These are phyloP conservation scores for Lentinus brumalis DNA, from an alignment of 768 basidiomycete species.

Conservation along the genomic window DNA sequence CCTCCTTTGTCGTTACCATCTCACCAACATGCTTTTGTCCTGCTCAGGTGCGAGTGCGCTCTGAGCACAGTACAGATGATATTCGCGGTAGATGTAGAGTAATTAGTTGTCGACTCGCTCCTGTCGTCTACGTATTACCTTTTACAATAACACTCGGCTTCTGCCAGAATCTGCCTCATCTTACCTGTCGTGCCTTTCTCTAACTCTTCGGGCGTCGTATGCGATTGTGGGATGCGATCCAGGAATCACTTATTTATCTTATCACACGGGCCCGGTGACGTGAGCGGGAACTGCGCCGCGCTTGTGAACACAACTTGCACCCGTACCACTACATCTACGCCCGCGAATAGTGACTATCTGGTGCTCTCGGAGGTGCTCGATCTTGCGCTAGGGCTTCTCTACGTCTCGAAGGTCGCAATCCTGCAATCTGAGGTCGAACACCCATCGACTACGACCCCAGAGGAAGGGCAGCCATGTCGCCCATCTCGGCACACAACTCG, in stretches of 20 bases:
- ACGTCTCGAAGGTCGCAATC: too few relatives aligned
- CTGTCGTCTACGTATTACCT: constrained; percentile 10
- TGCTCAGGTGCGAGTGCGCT: constrained; percentile 50
- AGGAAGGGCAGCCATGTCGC: constrained; percentile 7
- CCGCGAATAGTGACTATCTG: not conserved
- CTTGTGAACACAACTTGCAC: not conserved
- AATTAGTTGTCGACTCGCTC: constrained; percentile 1
- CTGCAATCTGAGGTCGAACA: too few relatives aligned
- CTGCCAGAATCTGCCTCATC: constrained; percentile 6
- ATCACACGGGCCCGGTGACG: constrained; percentile 8
- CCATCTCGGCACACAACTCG: constrained; percentile 72
- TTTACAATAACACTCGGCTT: constrained; percentile 13
- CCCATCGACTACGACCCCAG: too few relatives aligned
- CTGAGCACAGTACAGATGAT: constrained; percentile 18
- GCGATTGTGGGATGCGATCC: not conserved
- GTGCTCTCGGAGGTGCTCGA: not conserved
- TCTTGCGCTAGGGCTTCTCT: too few relatives aligned
- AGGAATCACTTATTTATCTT: not conserved
- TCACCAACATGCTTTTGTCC: not conserved
- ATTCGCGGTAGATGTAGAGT: constrained; percentile 15
- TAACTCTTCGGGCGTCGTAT: not conserved
- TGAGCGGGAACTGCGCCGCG: constrained; percentile 10
- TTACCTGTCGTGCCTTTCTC: not conserved
- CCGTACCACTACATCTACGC: not conserved
- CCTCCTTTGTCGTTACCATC: not conserved